Percentiles rank a stretch among this genome's conserved stretches.
phyloP scores from a whole-genome alignment of 1,139 yeast genomes.

The Sugiyamaella japonica region DNA sequence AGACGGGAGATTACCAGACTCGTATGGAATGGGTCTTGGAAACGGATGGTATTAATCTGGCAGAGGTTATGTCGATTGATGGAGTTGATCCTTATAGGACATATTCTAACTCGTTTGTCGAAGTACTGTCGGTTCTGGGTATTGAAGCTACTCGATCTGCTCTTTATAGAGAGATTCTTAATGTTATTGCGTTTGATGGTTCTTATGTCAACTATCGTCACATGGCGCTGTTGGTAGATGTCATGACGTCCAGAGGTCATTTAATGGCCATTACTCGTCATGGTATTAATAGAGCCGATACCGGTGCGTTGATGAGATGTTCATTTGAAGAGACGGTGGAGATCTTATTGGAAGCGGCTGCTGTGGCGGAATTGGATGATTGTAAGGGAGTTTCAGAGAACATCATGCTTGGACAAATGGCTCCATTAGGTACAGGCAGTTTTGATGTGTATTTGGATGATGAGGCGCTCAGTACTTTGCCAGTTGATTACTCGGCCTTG shows the following conservation, averaged over 20 bases:
- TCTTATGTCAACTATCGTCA: slow-evolving; percentile 98
- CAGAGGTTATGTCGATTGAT: slow-evolving; percentile 92
- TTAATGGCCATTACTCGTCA: slow-evolving; percentile 99
- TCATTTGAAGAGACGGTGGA: slow-evolving; percentile 99
- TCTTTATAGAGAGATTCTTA: slow-evolving; percentile 86
- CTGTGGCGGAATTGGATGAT: slow-evolving; percentile 95
- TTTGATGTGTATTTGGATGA: slow-evolving; percentile 96
- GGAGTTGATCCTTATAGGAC: slow-evolving; percentile 92
- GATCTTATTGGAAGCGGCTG: slow-evolving; percentile 95
- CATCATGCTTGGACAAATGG: slow-evolving; percentile 96
- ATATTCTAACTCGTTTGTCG: slow-evolving; percentile 95
- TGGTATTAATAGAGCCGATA: slow-evolving; percentile 97
- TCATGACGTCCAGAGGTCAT: slow-evolving; percentile 98
- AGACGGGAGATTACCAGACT: slow-evolving; percentile 79
- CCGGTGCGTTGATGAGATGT: slow-evolving; percentile 99
- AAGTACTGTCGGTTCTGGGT: slow-evolving; percentile 91
- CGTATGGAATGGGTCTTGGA: slow-evolving; percentile 97
- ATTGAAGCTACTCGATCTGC: slow-evolving; percentile 98
- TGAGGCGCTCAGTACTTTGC: slow-evolving; percentile 70
- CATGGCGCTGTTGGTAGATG: slow-evolving; percentile 95
- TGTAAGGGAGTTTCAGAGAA: slow-evolving; percentile 99
- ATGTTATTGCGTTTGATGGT: slow-evolving; percentile 99
- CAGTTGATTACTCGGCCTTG: slow-evolving; percentile 47
- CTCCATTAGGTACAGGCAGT: slow-evolving; percentile 98
- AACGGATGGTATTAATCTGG: slow-evolving; percentile 95